Conservation (phyloP, 1,284 basidiomycete genomes). For the Tranzscheliella williamsii region DNA sequence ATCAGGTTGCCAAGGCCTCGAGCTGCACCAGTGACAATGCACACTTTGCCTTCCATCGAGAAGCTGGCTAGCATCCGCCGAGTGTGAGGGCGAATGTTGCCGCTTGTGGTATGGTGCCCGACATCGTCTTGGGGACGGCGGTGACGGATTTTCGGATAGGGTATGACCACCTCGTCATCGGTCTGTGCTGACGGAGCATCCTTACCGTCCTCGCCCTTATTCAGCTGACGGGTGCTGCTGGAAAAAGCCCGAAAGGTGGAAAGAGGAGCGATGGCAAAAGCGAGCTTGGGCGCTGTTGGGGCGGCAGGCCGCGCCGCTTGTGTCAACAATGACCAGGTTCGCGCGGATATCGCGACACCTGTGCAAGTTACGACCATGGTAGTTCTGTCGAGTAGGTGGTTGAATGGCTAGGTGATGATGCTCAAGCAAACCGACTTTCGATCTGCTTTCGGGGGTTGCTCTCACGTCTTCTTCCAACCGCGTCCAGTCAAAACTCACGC, state of each 20-base stretch:
- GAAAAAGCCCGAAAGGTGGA: background rate
- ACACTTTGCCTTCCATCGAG: slow-evolving; percentile 69
- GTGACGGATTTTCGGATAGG: slow-evolving; percentile 31
- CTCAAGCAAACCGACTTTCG: too few relatives aligned
- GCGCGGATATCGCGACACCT: too few relatives aligned
- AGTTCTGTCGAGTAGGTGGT: too few relatives aligned
- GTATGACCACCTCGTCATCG: slow-evolving; percentile 24
- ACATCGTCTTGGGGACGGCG: slow-evolving; percentile 41
- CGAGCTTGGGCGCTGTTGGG: too few relatives aligned
- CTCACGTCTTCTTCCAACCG: too few relatives aligned
- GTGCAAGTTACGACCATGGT: too few relatives aligned
- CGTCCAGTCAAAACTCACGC: too few relatives aligned
- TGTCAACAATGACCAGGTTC: too few relatives aligned
- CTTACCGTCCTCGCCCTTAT: background rate
- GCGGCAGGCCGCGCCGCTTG: too few relatives aligned
- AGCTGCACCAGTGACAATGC: slow-evolving; percentile 90
- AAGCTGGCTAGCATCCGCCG: slow-evolving; percentile 51
- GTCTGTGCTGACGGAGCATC: slow-evolving; percentile 21
- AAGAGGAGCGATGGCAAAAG: too few relatives aligned
- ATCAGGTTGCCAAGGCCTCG: slow-evolving; percentile 67
- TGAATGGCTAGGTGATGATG: too few relatives aligned
- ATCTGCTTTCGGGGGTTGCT: too few relatives aligned
- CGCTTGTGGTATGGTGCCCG: slow-evolving; percentile 49
- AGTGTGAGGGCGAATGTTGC: slow-evolving; percentile 38
- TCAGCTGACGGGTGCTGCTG: background rate